These are phyloP conservation scores for Russula vinacea DNA, from an alignment of 768 basidiomycete genomes.

Conservation along the genomic window DNA sequence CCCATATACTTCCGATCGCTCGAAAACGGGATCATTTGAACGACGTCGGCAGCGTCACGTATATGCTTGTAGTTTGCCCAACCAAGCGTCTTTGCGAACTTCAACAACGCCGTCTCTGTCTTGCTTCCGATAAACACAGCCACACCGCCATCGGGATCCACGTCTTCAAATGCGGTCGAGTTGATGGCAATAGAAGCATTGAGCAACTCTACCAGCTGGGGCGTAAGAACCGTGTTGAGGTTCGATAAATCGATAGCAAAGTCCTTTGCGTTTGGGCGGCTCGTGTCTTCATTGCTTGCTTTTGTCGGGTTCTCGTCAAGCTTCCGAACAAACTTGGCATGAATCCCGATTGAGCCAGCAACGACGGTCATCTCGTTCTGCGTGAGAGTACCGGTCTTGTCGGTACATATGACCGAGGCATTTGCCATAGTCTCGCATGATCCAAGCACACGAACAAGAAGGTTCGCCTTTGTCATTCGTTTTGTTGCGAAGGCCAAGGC, in stretches of 20 bases:
- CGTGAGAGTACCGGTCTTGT: slow-evolving; percentile 96
- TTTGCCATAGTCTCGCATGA: slow-evolving; percentile 99
- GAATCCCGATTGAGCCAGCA: slow-evolving; percentile 90
- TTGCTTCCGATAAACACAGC: slow-evolving; percentile 82
- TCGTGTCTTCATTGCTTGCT: slow-evolving; percentile 64
- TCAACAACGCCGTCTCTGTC: slow-evolving; percentile 89
- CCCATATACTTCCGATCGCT: slow-evolving; percentile 95
- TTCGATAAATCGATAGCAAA: slow-evolving; percentile 82
- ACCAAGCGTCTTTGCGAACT: slow-evolving; percentile 74
- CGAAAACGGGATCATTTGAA: slow-evolving; percentile 93
- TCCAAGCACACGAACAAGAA: slow-evolving; percentile 91
- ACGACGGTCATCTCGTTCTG: slow-evolving; percentile 96
- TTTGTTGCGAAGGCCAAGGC: slow-evolving; percentile 98
- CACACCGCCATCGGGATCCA: slow-evolving; percentile 56
- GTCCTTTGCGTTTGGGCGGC: slow-evolving; percentile 49
- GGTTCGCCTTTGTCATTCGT: slow-evolving; percentile 94
- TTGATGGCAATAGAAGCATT: slow-evolving; percentile 89
- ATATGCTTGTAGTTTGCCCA: slow-evolving; percentile 72
- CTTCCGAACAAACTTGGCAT: slow-evolving; percentile 86
- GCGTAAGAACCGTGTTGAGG: slow-evolving; percentile 61
- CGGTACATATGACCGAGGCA: slow-evolving; percentile 91
- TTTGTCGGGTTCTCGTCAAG: slow-evolving; percentile 69
- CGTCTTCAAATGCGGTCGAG: slow-evolving; percentile 92
- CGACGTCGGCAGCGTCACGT: slow-evolving; percentile 56
- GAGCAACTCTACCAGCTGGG: slow-evolving; percentile 60